Conservation (phyloP, 805 yeast genomes). For the Ogataea wickerhamii region DNA sequence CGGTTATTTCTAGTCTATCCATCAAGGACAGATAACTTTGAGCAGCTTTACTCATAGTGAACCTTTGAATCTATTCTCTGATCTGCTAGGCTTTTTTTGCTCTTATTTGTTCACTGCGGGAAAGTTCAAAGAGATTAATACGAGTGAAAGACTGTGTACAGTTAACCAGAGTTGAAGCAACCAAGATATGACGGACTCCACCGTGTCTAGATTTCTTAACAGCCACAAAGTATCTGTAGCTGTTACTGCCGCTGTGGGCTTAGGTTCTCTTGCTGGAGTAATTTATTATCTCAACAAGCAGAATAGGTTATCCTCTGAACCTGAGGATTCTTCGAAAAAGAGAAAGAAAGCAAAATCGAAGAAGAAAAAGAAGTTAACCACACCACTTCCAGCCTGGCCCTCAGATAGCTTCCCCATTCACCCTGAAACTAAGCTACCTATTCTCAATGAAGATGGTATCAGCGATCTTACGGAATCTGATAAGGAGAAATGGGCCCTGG, state of each 20-base stretch:
- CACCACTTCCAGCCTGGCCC: constrained; percentile 24
- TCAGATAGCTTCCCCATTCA: constrained; percentile 47
- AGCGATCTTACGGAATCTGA: constrained; percentile 44
- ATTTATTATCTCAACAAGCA: constrained; percentile 39
- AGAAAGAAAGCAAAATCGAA: constrained; percentile 37
- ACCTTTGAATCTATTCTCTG: too few species aligned
- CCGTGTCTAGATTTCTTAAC: constrained; percentile 38
- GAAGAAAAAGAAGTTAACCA: constrained; percentile 42
- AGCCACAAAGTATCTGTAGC: constrained; percentile 49
- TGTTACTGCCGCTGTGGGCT: constrained; percentile 48
- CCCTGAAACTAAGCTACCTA: constrained; percentile 52
- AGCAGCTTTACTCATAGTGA: too few species aligned
- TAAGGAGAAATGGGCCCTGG: constrained; percentile 62
- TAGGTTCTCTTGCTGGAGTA: constrained; percentile 46
- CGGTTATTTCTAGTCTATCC: too few species aligned
- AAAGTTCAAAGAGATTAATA: too few species aligned
- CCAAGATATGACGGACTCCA: constrained; percentile 15
- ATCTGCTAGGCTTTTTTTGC: too few species aligned
- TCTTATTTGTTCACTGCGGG: too few species aligned
- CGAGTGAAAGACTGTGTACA: too few species aligned
- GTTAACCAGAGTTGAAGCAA: too few species aligned
- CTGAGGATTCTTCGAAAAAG: constrained; percentile 16
- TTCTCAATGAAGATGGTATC: constrained; percentile 45
- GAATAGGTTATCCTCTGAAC: constrained; percentile 16
- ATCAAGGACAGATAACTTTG: too few species aligned